These are phyloP conservation scores for Astrephomene gubernaculifera DNA, from an alignment of 139 green algal species.

Conservation along the genomic window DNA sequence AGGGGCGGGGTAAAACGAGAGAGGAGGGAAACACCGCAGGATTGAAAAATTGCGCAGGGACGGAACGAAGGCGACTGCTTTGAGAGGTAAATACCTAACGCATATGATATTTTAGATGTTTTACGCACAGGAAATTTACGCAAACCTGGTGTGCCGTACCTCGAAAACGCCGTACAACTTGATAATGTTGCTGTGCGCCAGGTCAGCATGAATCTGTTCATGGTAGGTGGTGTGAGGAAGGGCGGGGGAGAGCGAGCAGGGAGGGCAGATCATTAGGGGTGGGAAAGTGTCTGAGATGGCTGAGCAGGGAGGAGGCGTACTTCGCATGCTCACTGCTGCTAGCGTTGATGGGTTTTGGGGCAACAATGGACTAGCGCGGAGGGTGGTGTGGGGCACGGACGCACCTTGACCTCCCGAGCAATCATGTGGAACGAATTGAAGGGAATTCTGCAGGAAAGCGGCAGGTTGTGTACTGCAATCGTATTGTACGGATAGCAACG, in stretches of 20 bases:
- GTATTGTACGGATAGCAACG: too few species aligned
- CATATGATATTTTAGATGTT: not conserved
- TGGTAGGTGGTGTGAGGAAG: not conserved
- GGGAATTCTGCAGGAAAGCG: not conserved
- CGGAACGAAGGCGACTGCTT: not conserved
- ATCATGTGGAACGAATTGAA: not conserved
- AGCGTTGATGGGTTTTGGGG: too few species aligned
- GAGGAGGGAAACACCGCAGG: not conserved
- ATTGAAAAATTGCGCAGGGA: not conserved
- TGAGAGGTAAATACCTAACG: not conserved
- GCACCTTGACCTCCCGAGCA: not conserved
- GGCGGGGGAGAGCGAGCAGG: too few species aligned
- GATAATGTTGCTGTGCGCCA: slow-evolving; percentile 20
- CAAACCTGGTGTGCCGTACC: not conserved
- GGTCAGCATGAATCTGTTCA: slow-evolving; percentile 24
- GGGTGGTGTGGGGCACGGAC: too few species aligned
- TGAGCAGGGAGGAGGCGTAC: too few species aligned
- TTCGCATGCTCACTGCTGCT: too few species aligned
- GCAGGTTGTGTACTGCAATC: too few species aligned
- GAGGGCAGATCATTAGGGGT: too few species aligned
- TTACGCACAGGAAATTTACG: not conserved
- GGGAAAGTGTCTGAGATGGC: too few species aligned
- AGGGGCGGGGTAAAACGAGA: not conserved
- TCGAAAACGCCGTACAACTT: slow-evolving; percentile 42
- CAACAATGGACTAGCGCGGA: too few species aligned